Conservation (phyloP, 148 eudicot species). For the Spergularia marina region DNA sequence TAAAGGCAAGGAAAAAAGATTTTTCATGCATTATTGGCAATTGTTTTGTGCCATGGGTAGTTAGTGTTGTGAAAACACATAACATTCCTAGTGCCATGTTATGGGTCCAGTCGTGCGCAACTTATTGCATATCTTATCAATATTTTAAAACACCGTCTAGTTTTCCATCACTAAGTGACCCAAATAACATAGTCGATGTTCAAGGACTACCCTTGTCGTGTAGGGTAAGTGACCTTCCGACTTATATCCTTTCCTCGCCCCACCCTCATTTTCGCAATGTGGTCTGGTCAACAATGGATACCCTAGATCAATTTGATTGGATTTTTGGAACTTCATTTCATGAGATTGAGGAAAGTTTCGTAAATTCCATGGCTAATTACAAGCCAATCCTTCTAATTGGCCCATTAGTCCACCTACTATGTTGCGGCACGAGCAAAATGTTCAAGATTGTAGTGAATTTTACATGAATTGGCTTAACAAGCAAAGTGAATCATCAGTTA, state of each 20-base stretch:
- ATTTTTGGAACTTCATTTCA: slow-evolving; percentile 35
- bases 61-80: slow-evolving; percentile 30
- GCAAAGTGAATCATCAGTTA: slow-evolving; percentile 27
- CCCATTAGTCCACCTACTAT: slow-evolving; percentile 30
- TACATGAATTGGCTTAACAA: slow-evolving; percentile 36
- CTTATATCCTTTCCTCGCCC: slow-evolving; percentile 38
- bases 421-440: not conserved
- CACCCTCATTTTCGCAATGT: slow-evolving; percentile 32
- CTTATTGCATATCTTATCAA: slow-evolving; percentile 32
- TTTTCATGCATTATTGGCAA: slow-evolving; percentile 35
- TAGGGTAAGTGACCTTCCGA: slow-evolving; percentile 36
- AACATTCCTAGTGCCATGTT: slow-evolving; percentile 36
- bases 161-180: slow-evolving; percentile 23
- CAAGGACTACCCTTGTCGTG: slow-evolving; percentile 29
- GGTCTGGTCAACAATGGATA: slow-evolving; percentile 16
- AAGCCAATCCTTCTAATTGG: slow-evolving; percentile 37
- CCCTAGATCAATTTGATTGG: slow-evolving; percentile 31
- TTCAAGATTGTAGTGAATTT: slow-evolving; percentile 9
- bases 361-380: slow-evolving; percentile 22
- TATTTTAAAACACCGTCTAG: slow-evolving; percentile 10
- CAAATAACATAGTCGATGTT: slow-evolving; percentile 18
- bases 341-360: slow-evolving; percentile 23
- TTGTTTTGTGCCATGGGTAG: slow-evolving; percentile 45
- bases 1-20: slow-evolving; percentile 19
- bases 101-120: slow-evolving; percentile 42